These are phyloP conservation scores for Brassica nigra DNA, from an alignment of 345 rosid genomes.

Conservation along the genomic window DNA sequence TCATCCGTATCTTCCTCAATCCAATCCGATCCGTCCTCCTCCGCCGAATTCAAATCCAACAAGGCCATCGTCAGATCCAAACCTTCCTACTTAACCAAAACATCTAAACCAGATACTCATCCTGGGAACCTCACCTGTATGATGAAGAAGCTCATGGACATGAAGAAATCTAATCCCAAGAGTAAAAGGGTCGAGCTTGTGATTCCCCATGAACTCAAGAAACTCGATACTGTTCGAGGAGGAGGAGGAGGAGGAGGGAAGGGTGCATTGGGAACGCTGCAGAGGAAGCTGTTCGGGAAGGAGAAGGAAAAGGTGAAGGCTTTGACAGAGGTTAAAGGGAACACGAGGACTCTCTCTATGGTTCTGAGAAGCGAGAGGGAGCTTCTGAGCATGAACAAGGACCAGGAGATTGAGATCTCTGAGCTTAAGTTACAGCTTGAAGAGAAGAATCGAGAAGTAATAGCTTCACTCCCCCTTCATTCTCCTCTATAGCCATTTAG, in stretches of 20 bases:
- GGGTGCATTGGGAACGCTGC: slow-evolving; percentile 50
- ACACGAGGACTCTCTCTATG: slow-evolving; percentile 85
- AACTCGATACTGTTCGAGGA: slow-evolving; percentile 50
- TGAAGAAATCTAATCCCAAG: slow-evolving; percentile 42
- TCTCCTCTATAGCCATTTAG: neutral
- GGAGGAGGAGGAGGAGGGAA: slow-evolving; percentile 40
- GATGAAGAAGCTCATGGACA: slow-evolving; percentile 68
- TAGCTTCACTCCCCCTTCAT: neutral
- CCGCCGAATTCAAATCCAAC: slow-evolving; percentile 46
- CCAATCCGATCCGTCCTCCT: slow-evolving; percentile 65
- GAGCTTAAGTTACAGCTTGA: slow-evolving; percentile 57
- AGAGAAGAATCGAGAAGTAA: slow-evolving; percentile 71
- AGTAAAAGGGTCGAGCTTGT: slow-evolving; percentile 48
- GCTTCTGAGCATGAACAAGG: slow-evolving; percentile 74
- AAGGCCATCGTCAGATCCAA: slow-evolving; percentile 63
- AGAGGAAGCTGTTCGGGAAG: slow-evolving; percentile 79
- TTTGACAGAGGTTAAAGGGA: slow-evolving; percentile 70
- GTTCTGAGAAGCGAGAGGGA: slow-evolving; percentile 88
- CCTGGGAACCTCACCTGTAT: slow-evolving; percentile 50
- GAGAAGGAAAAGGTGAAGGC: slow-evolving; percentile 64
- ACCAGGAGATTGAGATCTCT: slow-evolving; percentile 57
- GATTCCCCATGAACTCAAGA: slow-evolving; percentile 73
- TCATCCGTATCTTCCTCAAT: slow-evolving; percentile 36
- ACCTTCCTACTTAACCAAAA: slow-evolving; percentile 29
- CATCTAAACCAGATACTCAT: slow-evolving; percentile 26